These are phyloP conservation scores for Hygrophorus russula DNA, from an alignment of 768 basidiomycete species.

Conservation along the genomic window DNA sequence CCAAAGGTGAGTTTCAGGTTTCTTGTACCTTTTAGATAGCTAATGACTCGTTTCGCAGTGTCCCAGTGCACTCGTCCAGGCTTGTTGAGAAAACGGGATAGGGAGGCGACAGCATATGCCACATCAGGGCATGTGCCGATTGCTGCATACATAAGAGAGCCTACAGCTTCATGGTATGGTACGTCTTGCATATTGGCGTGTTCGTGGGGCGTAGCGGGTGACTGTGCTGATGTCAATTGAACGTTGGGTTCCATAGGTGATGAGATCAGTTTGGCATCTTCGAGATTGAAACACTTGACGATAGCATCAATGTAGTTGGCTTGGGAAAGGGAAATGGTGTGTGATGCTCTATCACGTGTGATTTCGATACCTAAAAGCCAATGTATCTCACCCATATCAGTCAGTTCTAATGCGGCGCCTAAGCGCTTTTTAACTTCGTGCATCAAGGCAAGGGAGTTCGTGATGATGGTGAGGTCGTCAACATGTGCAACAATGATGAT, in stretches of 20 bases:
- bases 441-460: constrained; percentile 9
- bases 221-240: constrained; percentile 11
- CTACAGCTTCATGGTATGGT: constrained; percentile 18
- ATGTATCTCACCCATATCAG: constrained; percentile 9
- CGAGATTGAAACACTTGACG: constrained; percentile 15
- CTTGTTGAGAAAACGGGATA: constrained; percentile 21
- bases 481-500: constrained; percentile 18
- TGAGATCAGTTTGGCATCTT: constrained; percentile 14
- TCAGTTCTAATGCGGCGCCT: constrained; percentile 13
- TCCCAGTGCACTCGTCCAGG: constrained; percentile 24
- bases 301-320: constrained; percentile 19
- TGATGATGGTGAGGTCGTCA: constrained; percentile 20
- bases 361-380: constrained; percentile 12
- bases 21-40: constrained; percentile 23
- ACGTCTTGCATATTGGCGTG: constrained; percentile 13
- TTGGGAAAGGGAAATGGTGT: constrained; percentile 18
- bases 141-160: constrained; percentile 21
- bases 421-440: constrained; percentile 14
- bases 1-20: constrained; percentile 11
- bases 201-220: constrained; percentile 11
- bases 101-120: constrained; percentile 15
- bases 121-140: constrained; percentile 25
- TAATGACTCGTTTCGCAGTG: constrained; percentile 24
- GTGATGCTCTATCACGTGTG: constrained; percentile 6
- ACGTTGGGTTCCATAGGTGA: constrained; percentile 17